Evolutionary conservation across 441 rosid species (phyloP).

Genomic region (Isatis lusitanica): DNA sequence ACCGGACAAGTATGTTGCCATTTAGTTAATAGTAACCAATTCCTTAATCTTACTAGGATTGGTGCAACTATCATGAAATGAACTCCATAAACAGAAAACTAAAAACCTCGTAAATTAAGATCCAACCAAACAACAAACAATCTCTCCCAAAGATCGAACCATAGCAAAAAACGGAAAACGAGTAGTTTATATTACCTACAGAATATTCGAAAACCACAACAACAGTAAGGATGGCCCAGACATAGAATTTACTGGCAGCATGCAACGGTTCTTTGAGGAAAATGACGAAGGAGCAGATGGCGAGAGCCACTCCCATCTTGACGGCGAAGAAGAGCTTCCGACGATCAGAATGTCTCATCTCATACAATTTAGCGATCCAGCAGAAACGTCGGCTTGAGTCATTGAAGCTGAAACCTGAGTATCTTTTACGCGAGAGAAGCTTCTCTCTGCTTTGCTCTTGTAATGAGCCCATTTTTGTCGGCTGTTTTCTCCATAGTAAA

Average conservation of each 20-base stretch:
- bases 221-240: slow-evolving; percentile 86
- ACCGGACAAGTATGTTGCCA: not conserved
- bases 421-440: slow-evolving; percentile 45
- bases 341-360: slow-evolving; percentile 72
- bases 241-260: slow-evolving; percentile 52
- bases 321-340: slow-evolving; percentile 57
- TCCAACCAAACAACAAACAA: not conserved
- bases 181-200: slow-evolving; percentile 46
- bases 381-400: slow-evolving; percentile 25
- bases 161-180: not conserved
- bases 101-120: not conserved
- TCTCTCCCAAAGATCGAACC: not conserved
- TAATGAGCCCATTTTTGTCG: slow-evolving; percentile 40
- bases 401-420: slow-evolving; percentile 41
- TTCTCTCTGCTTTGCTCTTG: slow-evolving; percentile 56
- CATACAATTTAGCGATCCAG: slow-evolving; percentile 39
- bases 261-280: slow-evolving; percentile 57
- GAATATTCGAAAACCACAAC: slow-evolving; percentile 82
- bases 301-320: slow-evolving; percentile 69
- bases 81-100: not conserved
- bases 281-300: slow-evolving; percentile 51
- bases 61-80: not conserved
- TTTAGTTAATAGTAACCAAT: not conserved
- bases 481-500: slow-evolving; percentile 36
- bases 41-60: not conserved